Conservation (phyloP, 768 basidiomycete species). For the Pulveroboletus sp. region DNA sequence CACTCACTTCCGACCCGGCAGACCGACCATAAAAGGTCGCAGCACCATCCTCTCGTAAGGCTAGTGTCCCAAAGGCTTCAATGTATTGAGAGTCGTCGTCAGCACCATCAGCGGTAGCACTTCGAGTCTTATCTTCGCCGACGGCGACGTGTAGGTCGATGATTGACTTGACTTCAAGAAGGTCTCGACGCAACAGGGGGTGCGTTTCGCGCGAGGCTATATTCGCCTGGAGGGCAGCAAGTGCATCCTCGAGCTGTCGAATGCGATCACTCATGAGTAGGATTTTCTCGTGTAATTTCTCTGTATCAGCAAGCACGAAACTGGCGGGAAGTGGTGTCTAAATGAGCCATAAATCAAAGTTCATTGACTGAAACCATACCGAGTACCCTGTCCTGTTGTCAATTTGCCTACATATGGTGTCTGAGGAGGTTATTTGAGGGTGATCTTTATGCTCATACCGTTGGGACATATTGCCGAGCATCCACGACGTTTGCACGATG, state of each 20-base stretch:
- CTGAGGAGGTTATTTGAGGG: not conserved
- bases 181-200: slow-evolving; percentile 55
- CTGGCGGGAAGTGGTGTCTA: slow-evolving; percentile 28
- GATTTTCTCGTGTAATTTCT: slow-evolving; percentile 66
- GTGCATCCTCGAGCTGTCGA: slow-evolving; percentile 66
- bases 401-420: slow-evolving; percentile 43
- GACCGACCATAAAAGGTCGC: slow-evolving; percentile 71
- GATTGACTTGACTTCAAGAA: slow-evolving; percentile 62
- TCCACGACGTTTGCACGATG: slow-evolving; percentile 65
- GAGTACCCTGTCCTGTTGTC: slow-evolving; percentile 73
- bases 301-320: slow-evolving; percentile 70
- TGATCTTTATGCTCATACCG: slow-evolving; percentile 26
- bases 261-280: slow-evolving; percentile 66
- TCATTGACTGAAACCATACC: slow-evolving; percentile 38
- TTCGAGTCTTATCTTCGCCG: slow-evolving; percentile 33
- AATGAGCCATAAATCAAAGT: not conserved
- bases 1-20: slow-evolving; percentile 64
- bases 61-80: slow-evolving; percentile 66
- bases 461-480: slow-evolving; percentile 79
- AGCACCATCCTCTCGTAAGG: slow-evolving; percentile 64
- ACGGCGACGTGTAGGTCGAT: slow-evolving; percentile 63
- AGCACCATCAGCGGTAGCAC: slow-evolving; percentile 27
- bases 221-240: slow-evolving; percentile 50
- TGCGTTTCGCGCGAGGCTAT: slow-evolving; percentile 47
- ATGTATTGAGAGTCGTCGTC: slow-evolving; percentile 50